Evolutionary conservation across 306 rosid species (phyloP).

Genomic region (Prunus kanzakura): DNA sequence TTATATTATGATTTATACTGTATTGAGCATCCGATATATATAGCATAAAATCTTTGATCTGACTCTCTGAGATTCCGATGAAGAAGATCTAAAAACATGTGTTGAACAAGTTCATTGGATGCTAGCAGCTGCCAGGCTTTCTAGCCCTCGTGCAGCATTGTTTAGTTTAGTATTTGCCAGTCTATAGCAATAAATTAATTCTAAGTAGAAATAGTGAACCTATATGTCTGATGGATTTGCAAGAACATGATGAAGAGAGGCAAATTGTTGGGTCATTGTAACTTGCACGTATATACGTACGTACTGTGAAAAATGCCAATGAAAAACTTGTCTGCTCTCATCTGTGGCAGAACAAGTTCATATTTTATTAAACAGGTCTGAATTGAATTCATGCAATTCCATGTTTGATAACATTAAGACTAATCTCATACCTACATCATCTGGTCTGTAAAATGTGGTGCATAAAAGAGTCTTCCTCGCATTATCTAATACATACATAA

Average conservation of each 20-base stretch:
- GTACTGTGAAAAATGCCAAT: neutral
- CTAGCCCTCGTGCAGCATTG: neutral
- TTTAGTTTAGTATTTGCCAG: neutral
- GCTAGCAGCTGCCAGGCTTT: neutral
- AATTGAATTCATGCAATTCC: no score
- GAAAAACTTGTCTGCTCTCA: neutral
- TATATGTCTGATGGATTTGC: neutral
- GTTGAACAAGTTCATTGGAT: neutral
- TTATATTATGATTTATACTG: no score
- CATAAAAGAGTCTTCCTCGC: no score
- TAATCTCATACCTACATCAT: no score
- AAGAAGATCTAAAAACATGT: neutral
- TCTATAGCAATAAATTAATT: no score
- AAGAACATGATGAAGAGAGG: neutral
- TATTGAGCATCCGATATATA: neutral
- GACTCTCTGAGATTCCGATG: neutral
- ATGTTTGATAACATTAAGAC: no score
- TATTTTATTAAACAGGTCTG: no score
- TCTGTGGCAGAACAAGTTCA: neutral
- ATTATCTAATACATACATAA: no score
- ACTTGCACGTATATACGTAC: neutral
- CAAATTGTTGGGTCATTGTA: no score
- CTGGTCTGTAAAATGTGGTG: no score
- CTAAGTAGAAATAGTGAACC: no score
- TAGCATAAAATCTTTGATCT: neutral